These are phyloP conservation scores for Rosa hybrid DNA, from an alignment of 331 rosid species.

Conservation along the genomic window DNA sequence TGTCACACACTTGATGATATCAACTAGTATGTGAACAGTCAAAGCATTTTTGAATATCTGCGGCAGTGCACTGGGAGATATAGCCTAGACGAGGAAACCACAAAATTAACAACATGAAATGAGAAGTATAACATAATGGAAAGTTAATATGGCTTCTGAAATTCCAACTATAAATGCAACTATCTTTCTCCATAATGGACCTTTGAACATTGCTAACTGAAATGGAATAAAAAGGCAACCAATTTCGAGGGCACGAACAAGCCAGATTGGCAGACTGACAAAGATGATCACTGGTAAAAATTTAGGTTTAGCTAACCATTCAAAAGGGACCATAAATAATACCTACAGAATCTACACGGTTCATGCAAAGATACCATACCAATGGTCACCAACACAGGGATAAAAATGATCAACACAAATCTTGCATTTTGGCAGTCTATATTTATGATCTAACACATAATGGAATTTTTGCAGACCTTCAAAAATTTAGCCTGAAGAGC, in stretches of 20 bases:
- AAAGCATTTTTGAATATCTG: constrained; percentile 84
- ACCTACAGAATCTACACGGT: neutral
- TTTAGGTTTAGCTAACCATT: neutral
- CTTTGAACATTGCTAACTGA: neutral
- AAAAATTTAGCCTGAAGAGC: constrained; percentile 60
- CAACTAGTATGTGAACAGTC: constrained; percentile 64
- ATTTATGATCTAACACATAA: neutral
- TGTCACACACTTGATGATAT: constrained; percentile 75
- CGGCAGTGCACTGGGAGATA: constrained; percentile 61
- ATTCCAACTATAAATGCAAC: neutral
- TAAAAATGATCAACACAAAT: neutral
- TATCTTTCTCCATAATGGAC: neutral
- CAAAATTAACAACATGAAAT: constrained; percentile 14
- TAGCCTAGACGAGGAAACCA: constrained; percentile 43
- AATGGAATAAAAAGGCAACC: constrained; percentile 10
- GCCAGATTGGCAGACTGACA: neutral
- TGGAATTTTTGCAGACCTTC: constrained; percentile 50
- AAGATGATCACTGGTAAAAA: neutral
- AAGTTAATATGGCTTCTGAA: neutral
- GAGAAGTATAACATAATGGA: constrained; percentile 6
- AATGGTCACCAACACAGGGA: neutral
- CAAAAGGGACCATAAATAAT: neutral
- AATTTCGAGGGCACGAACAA: constrained; percentile 6
- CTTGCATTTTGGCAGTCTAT: neutral
- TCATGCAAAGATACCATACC: neutral